Base-by-base conservation (phyloP, 129 eudicot genomes). In the Arctium minus region DNA sequence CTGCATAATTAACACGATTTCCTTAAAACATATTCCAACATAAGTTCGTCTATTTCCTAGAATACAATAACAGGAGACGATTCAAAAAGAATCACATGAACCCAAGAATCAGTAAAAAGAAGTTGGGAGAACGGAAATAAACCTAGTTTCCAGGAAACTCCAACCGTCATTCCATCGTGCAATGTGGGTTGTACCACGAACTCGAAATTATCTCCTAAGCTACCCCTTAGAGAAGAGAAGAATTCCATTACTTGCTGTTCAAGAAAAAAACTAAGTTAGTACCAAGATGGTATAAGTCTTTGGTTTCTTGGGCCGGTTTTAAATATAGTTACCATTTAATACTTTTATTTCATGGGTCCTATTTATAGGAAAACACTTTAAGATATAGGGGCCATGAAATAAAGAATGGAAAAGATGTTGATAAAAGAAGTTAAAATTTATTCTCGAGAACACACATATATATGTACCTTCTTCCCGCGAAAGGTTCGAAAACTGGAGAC, bases 61-160 rank as follows among this genome's bases (percentile, higher is more conserved):
- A 50, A 50, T 53, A 53, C 65, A 17, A 53, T 17, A 4, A 53
- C 65, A 53, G 27, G 27, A 22, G 27, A 22, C 27, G 27, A 22
- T 22, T 22, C 27, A 22, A 22, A 22, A 22, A 22, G 27, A 22
- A 22, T 22, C 27, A 22, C 27, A 53, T 15, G 1, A 6, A 53
- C 27, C 18, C 81, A 77, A 8, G 15, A 22, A 33, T 33, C 30
- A 11, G 17, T 36, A 30, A 73, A 48, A 72, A 7, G 33, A 42
- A 17, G 42, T n/a, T 29, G 27, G 32, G 6, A 67, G 71, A 75
- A 50, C 65, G 11, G 39, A 75, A 50, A 38, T 39, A 15, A 22
- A 91, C 97, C 96, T 88, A 93, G 82, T 84, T 80, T 91, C 98
- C 98, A 93, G 0, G 89, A 83, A 81, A 93, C 88, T 11, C 92